Base-by-base conservation (phyloP, 768 basidiomycete species). In the Russula ochroleuca region DNA sequence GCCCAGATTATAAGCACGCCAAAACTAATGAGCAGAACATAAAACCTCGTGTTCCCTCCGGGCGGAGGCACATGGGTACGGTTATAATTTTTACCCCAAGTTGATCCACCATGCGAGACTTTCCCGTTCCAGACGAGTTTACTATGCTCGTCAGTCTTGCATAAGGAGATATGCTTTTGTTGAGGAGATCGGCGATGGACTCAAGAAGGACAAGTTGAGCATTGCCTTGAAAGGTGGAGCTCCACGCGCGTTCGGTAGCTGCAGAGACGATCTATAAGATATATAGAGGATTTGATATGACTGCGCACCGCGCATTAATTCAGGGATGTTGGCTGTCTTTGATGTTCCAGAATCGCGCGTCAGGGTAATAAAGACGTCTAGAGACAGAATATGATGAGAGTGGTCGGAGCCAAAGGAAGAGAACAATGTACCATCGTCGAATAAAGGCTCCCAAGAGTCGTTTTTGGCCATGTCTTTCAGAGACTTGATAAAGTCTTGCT, bases 111-210 rank as follows among this genome's bases (percentile, higher is more conserved):
- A 59, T 51, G 0, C 25, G 49, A 5, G 25, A 59, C 11, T 59
- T 51, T 0, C 58, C 49, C 1, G 58, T 59, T 11, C 48, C 58
- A 8, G 48, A 51, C 4, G 60, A 59, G 28, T 59, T 59, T 23
- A 50, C 35, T 1, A 41, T 51, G 25, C 41, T 41, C 2, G 33
- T 11, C 2, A 47, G 47, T 21, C 33, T 14, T 11, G 43, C 5
- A n/a, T 61, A 38, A 0, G 25, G 19, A 0, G 6, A 0, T 31
- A 33, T 45, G 4, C 3, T 4, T 15, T 14, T 13, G 35, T 23
- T 15, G 6, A 61, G 60, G 8, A 48, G 54, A 21, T 25, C 17
- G 0, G 41, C 1, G 35, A 61, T 54, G 0, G 53, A 48, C 10
- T 23, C 10, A 5, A 31, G 23, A 7, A 61, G 43, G 0, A 38